A percentile compares a stretch with the other conserved stretches of the same genome.
phyloP scores from a whole-genome alignment of 768 basidiomycete genomes.

The Boletus rubescentipes region DNA sequence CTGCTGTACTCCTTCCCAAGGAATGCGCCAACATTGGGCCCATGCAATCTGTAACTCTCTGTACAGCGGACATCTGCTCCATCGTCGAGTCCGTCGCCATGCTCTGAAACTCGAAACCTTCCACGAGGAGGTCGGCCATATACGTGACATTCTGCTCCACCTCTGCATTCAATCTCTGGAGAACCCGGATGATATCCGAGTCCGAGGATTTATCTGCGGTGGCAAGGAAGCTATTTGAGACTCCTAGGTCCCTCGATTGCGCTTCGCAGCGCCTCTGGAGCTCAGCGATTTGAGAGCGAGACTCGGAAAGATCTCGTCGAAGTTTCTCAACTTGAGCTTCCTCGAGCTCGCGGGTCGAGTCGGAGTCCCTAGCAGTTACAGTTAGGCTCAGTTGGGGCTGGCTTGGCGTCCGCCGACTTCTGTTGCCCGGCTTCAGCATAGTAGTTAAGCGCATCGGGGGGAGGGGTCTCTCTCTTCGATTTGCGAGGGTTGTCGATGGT shows the following conservation, averaged over 20 bases:
- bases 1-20: not conserved
- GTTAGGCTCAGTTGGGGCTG: not conserved
- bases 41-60: not conserved
- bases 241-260: constrained; percentile 10
- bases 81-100: not conserved
- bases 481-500: not conserved
- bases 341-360: too few relatives aligned
- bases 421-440: not conserved
- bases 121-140: constrained; percentile 7
- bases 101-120: not conserved
- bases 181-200: constrained; percentile 3
- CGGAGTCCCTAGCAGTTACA: not conserved
- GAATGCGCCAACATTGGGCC: not conserved
- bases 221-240: constrained; percentile 2
- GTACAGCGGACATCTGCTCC: constrained; percentile 1
- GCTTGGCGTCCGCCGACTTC: not conserved
- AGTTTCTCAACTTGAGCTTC: constrained; percentile 6
- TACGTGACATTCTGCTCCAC: constrained; percentile 8
- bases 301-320: constrained; percentile 5
- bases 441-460: too few relatives aligned
- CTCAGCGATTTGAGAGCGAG: not conserved
- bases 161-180: constrained; percentile 13
- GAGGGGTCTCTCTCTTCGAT: not conserved
- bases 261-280: constrained; percentile 9
- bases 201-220: constrained; percentile 14